These are phyloP conservation scores for Dalbergia oliveri DNA, from an alignment of 306 rosid genomes.

Conservation along the genomic window DNA sequence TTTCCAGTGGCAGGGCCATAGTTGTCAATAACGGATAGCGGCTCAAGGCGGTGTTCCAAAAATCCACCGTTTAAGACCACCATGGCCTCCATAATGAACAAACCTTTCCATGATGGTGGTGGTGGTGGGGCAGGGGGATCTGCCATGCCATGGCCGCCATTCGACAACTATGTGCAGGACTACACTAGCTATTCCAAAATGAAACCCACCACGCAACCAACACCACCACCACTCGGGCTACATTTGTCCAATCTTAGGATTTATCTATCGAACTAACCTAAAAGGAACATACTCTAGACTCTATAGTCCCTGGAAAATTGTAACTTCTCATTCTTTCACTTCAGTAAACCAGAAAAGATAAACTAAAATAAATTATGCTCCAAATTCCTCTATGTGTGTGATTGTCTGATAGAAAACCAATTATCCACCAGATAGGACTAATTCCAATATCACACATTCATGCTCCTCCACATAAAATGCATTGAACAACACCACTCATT, in stretches of 20 bases:
- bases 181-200: conserved; percentile 30
- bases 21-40: too few relatives aligned
- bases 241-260: conserved; percentile 29
- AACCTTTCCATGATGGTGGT: too few relatives aligned
- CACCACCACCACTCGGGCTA: conserved; percentile 34
- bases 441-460: conserved; percentile 41
- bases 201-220: conserved; percentile 35
- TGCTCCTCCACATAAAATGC: conserved; percentile 37
- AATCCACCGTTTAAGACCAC: too few relatives aligned
- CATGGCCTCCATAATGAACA: too few relatives aligned
- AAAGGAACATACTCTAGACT: conserved; percentile 12
- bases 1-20: conserved; percentile 34
- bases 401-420: conserved; percentile 34
- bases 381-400: conserved; percentile 21
- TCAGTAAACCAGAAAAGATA: conserved; percentile 32
- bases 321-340: conserved; percentile 4
- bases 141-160: too few relatives aligned
- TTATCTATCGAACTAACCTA: conserved; percentile 41
- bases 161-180: conserved; percentile 17
- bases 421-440: conserved; percentile 20
- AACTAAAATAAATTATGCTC: conserved; percentile 35
- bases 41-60: too few relatives aligned
- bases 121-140: too few relatives aligned
- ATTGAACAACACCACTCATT: conserved; percentile 28
- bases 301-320: conserved; percentile 11